phyloP scores from a whole-genome alignment of 805 yeast genomes.

The Zygotorulaspora danielsina region DNA sequence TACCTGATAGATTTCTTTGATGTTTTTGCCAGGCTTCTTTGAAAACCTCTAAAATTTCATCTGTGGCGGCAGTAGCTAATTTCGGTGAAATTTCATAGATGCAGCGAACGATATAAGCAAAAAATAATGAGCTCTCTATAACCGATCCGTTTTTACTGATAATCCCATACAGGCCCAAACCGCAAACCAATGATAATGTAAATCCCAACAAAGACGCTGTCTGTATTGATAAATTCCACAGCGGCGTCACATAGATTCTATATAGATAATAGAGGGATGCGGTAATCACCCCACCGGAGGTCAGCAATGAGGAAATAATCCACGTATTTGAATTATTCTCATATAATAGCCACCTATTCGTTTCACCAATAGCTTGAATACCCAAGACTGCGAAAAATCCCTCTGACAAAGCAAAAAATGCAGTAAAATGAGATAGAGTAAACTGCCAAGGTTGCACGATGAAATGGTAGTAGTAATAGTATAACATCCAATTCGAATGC shows the following conservation, averaged over 20 bases:
- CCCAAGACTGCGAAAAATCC: slow-evolving; percentile 88
- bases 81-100: slow-evolving; percentile 91
- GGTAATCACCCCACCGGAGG: slow-evolving; percentile 72
- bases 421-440: slow-evolving; percentile 74
- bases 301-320: slow-evolving; percentile 67
- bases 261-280: slow-evolving; percentile 73
- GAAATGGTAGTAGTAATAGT: slow-evolving; percentile 33
- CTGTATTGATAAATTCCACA: slow-evolving; percentile 62
- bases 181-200: slow-evolving; percentile 66
- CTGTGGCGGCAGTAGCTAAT: slow-evolving; percentile 54
- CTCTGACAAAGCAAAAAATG: slow-evolving; percentile 82
- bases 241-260: slow-evolving; percentile 75
- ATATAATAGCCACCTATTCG: slow-evolving; percentile 58
- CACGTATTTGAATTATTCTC: slow-evolving; percentile 63
- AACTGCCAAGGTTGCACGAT: slow-evolving; percentile 66
- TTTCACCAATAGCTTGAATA: slow-evolving; percentile 90
- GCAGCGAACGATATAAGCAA: slow-evolving; percentile 89
- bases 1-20: slow-evolving; percentile 32
- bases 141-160: slow-evolving; percentile 80
- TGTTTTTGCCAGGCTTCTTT: slow-evolving; percentile 37
- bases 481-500: slow-evolving; percentile 28
- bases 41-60: slow-evolving; percentile 40
- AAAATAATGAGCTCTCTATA: slow-evolving; percentile 79
- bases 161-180: slow-evolving; percentile 79
- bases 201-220: slow-evolving; percentile 86